These are phyloP conservation scores for Stagonosporopsis rhizophila DNA, from an alignment of 2,329 filamentous ascomycete species.

Conservation along the genomic window DNA sequence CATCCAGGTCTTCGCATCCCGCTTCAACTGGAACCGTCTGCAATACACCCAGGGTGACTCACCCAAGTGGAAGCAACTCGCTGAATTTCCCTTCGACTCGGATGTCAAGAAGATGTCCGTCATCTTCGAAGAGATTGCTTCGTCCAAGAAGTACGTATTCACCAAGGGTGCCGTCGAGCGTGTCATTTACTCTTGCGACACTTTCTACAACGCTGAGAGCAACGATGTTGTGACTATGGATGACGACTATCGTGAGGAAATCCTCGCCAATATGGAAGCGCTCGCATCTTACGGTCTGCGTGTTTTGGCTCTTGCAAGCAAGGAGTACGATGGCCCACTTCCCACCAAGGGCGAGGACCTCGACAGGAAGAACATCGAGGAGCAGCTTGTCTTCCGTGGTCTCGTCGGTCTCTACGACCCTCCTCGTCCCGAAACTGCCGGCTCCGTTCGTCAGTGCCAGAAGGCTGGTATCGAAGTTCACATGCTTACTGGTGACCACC, in stretches of 20 bases:
- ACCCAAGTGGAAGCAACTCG: slow-evolving; percentile 50
- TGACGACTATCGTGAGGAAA: slow-evolving; percentile 61
- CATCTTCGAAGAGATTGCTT: slow-evolving; percentile 58
- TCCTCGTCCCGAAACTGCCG: slow-evolving; percentile 78
- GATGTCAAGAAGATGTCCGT: slow-evolving; percentile 79
- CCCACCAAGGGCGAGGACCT: slow-evolving; percentile 54
- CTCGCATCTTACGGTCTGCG: slow-evolving; percentile 71
- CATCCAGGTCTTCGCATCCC: slow-evolving; percentile 74
- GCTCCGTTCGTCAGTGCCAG: slow-evolving; percentile 46
- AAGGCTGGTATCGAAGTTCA: slow-evolving; percentile 52
- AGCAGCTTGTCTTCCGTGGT: slow-evolving; percentile 73
- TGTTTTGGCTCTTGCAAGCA: slow-evolving; percentile 70
- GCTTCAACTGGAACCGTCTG: slow-evolving; percentile 67
- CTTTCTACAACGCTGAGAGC: slow-evolving; percentile 63
- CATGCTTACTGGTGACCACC: slow-evolving; percentile 57
- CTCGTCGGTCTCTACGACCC: slow-evolving; percentile 86
- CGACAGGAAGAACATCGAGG: slow-evolving; percentile 69
- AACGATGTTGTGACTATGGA: slow-evolving; percentile 51
- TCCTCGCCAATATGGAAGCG: slow-evolving; percentile 72
- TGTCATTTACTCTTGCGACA: slow-evolving; percentile 57
- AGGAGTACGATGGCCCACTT: slow-evolving; percentile 49
- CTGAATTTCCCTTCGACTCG: slow-evolving; percentile 76
- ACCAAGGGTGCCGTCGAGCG: slow-evolving; percentile 74
- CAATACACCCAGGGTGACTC: slow-evolving; percentile 50
- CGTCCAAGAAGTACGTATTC: slow-evolving; percentile 57